These are phyloP conservation scores for Phellinidium pouzarii DNA, from an alignment of 1,284 basidiomycete genomes.

Conservation along the genomic window DNA sequence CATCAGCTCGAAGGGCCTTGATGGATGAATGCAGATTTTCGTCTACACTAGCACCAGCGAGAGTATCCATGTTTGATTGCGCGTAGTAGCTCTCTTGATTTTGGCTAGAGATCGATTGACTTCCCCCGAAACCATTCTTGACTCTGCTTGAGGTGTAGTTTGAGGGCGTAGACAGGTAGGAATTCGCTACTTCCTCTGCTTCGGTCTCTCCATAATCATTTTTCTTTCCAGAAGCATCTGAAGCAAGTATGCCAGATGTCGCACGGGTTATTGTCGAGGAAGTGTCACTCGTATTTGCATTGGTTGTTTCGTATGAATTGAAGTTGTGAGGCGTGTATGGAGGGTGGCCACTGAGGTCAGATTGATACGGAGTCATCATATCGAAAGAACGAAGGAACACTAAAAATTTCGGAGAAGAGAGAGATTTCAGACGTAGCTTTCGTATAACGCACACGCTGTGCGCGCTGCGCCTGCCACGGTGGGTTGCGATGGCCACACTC, in stretches of 20 bases:
- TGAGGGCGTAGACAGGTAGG: conserved; percentile 12
- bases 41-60: conserved; percentile 26
- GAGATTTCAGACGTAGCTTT: too few relatives aligned
- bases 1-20: conserved; percentile 25
- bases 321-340: conserved; percentile 15
- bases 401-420: background rate
- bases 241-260: conserved; percentile 16
- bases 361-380: background rate
- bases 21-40: conserved; percentile 16
- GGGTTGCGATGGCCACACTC: too few relatives aligned
- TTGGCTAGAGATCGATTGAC: conserved; percentile 14
- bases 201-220: conserved; percentile 21
- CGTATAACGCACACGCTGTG: too few relatives aligned
- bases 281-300: conserved; percentile 5
- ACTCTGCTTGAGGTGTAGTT: background rate
- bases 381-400: background rate
- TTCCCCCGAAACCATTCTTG: too few relatives aligned
- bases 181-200: conserved; percentile 20
- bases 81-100: conserved; percentile 1
- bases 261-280: conserved; percentile 9
- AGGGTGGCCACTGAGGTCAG: conserved; percentile 12
- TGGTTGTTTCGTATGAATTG: conserved; percentile 15
- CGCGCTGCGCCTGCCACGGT: too few relatives aligned
- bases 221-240: conserved; percentile 8
- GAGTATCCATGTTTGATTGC: conserved; percentile 11